Evolutionary conservation across 306 rosid genomes (phyloP).

Genomic region (Quercus robur): DNA sequence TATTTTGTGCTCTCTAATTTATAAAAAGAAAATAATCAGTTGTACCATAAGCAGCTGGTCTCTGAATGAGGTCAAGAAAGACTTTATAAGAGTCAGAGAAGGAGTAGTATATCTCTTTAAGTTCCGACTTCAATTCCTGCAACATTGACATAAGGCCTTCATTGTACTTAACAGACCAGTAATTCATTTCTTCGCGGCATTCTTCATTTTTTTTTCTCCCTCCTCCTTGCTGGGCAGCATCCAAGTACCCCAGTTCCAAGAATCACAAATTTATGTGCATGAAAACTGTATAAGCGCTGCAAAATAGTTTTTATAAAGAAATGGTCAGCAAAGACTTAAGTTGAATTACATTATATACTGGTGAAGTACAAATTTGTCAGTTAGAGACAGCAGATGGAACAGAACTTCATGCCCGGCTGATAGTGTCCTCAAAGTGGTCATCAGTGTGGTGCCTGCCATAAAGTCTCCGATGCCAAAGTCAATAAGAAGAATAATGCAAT

Average conservation of each 20-base stretch:
- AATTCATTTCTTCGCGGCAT: conserved; percentile 51
- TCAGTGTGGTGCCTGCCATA: no score
- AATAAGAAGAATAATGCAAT: no score
- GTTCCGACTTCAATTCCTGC: conserved; percentile 36
- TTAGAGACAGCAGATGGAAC: no score
- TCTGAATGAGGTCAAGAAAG: conserved; percentile 34
- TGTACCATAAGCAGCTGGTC: conserved; percentile 48
- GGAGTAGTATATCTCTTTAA: conserved; percentile 38
- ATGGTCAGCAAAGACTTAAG: background rate
- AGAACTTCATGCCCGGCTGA: no score
- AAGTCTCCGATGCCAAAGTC: no score
- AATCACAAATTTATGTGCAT: conserved; percentile 65
- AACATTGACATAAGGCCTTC: conserved; percentile 44
- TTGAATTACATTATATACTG: background rate
- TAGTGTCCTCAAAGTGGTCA: no score
- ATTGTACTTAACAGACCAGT: conserved; percentile 32
- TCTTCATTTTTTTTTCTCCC: conserved; percentile 13
- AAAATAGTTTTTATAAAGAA: background rate
- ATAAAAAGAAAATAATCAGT: background rate
- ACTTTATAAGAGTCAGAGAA: conserved; percentile 54
- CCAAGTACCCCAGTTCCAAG: conserved; percentile 56
- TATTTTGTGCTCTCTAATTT: no score
- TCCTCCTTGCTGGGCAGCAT: conserved; percentile 64
- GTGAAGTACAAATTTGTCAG: no score
- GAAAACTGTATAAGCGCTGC: conserved; percentile 55